Base-by-base conservation (phyloP, 2,329 filamentous ascomycete species). In the Aspergillus costaricaensis region DNA sequence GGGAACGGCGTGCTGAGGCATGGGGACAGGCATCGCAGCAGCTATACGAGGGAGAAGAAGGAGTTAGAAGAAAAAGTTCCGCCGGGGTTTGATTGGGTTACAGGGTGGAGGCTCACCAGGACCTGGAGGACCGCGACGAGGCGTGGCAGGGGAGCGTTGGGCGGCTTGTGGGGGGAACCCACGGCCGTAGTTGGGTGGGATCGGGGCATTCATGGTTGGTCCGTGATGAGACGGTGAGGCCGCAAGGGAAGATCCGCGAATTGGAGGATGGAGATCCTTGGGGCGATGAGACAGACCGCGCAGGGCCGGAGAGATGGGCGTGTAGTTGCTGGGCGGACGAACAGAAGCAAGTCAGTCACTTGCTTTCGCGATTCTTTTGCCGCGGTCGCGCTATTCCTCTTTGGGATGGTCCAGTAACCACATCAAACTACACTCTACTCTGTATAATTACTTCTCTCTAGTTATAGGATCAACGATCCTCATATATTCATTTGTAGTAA, bases 111-210 rank as follows among this genome's bases (percentile, higher is more conserved):
- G 72, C 73, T 41, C 68, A 79, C 76, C 77, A 72, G 75, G 73
- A 57, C 67, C 74, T 60, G 70, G 72, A 58, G 68, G 70, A 59
- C 68, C 72, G 65, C 77, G 74, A 74, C 77, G 77, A 66, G 77
- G 70, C 62, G 77, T 72, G 66, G 75, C 75, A 70, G 76, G 77
- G 64, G 76, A 77, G 54, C 76, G 76, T 66, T 78, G 76, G 54
- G 70, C 68, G 65, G 71, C 68, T 61, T 71, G 74, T 57, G 77
- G 74, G 61, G 77, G 74, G 60, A 76, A 78, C 58, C 74, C 75
- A 70, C 77, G 77, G 58, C 71, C 68, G 65, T 77, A 79, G 69
- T 74, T 76, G 57, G 76, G 75, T 66, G 77, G 76, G 71, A 79
- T 76, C 62, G 74, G 72, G 64, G 75, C 71, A 65, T 77, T 77